phyloP scores from a whole-genome alignment of 2,329 filamentous ascomycete species.

The Chaetomiaceae sp. region DNA sequence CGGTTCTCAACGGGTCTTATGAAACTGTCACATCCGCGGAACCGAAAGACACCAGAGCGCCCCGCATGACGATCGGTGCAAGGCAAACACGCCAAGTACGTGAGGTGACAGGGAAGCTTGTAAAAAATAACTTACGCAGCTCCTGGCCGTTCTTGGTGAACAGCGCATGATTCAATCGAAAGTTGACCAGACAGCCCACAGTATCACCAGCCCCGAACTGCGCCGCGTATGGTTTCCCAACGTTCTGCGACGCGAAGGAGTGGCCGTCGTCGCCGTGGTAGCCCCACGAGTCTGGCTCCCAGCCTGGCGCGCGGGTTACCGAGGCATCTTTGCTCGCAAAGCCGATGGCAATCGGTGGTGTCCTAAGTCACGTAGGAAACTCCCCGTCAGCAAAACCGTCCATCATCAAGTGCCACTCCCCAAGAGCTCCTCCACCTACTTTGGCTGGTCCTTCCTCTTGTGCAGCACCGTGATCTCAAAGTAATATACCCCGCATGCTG shows the following conservation, averaged over 20 bases:
- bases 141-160: constrained; percentile 60
- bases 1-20: neutral
- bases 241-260: constrained; percentile 50
- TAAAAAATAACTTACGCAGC: constrained; percentile 40
- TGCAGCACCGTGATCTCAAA: constrained; percentile 62
- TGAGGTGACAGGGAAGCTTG: neutral
- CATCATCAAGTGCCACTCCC: neutral
- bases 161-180: constrained; percentile 57
- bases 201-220: constrained; percentile 51
- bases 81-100: neutral
- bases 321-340: constrained; percentile 51
- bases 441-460: constrained; percentile 41
- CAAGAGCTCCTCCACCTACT: constrained; percentile 38
- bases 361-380: constrained; percentile 35
- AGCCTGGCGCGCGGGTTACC: constrained; percentile 54
- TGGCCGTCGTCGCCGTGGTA: constrained; percentile 65
- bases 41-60: neutral
- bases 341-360: constrained; percentile 53
- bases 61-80: neutral
- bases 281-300: constrained; percentile 63
- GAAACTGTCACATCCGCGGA: neutral
- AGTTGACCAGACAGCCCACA: constrained; percentile 62
- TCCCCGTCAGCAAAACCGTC: constrained; percentile 14
- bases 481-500: constrained; percentile 90
- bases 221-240: constrained; percentile 52